Conservation (phyloP, 2,329 filamentous ascomycete genomes). For the Pleomassaria siparia region DNA sequence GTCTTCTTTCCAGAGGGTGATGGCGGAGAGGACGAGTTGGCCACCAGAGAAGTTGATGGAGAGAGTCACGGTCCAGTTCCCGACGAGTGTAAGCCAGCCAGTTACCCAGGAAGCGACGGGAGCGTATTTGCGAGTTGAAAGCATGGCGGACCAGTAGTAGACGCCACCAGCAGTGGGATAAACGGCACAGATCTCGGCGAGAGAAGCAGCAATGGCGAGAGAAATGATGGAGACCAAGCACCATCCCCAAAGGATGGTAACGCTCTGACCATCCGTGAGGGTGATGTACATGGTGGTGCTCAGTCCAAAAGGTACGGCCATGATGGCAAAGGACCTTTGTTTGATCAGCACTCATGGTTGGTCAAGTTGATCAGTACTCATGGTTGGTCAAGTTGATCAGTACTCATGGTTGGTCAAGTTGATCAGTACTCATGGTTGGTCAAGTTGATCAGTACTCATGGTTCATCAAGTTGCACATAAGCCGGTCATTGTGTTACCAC, state of each 20-base stretch:
- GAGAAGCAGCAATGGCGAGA: conserved; percentile 66
- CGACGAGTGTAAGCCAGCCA: conserved; percentile 71
- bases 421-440: conserved; percentile 7
- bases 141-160: conserved; percentile 70
- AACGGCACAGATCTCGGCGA: conserved; percentile 74
- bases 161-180: conserved; percentile 78
- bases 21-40: conserved; percentile 67
- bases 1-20: conserved; percentile 69
- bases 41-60: conserved; percentile 73
- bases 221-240: conserved; percentile 67
- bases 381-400: background rate
- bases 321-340: conserved; percentile 67
- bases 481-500: background rate
- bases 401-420: background rate
- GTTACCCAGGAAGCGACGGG: conserved; percentile 70
- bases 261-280: conserved; percentile 67
- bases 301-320: conserved; percentile 70
- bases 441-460: background rate
- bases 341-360: conserved; percentile 7
- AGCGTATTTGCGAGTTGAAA: conserved; percentile 65
- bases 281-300: conserved; percentile 70
- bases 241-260: conserved; percentile 73
- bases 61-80: conserved; percentile 69
- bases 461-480: too few relatives aligned
- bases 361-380: background rate